A percentile compares a stretch with the other conserved stretches of the same genome.
phyloP scores from a whole-genome alignment of 202 grass and related monocot genomes.

The Zizania palustris region DNA sequence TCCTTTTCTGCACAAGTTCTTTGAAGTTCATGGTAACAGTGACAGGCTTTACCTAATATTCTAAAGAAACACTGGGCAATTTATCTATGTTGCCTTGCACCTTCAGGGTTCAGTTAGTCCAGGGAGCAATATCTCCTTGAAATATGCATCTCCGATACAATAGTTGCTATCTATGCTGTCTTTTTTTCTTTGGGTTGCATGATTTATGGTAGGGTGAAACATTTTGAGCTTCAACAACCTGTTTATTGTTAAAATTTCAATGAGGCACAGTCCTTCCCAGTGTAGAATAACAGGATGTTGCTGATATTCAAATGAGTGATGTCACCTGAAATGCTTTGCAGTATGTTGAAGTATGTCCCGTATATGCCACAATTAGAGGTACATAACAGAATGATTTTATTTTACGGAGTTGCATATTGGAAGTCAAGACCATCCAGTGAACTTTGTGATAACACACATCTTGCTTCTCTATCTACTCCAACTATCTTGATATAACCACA shows the following conservation, averaged over 20 bases:
- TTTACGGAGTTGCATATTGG: background rate
- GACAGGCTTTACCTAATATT: background rate
- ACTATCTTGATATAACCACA: background rate
- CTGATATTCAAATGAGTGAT: background rate
- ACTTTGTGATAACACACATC: background rate
- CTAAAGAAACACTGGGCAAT: background rate
- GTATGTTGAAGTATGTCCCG: background rate
- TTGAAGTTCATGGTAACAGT: background rate
- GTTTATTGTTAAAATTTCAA: background rate
- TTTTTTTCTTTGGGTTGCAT: background rate
- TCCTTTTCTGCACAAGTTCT: background rate
- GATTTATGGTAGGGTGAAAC: background rate
- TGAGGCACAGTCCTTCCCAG: background rate
- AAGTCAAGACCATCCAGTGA: background rate
- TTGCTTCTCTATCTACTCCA: conserved; percentile 15
- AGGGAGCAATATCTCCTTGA: background rate
- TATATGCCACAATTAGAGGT: background rate
- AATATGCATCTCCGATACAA: conserved; percentile 5
- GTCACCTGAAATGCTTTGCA: conserved; percentile 19
- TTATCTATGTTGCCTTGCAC: conserved; percentile 14
- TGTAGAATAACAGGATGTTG: conserved; percentile 6
- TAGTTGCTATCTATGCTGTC: background rate
- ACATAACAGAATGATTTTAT: background rate
- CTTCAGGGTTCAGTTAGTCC: background rate
- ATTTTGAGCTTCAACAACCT: background rate